Evolutionary conservation across 371 early-diverging fungal species (phyloP).

Genomic region (Zopfochytrium polystomum): DNA sequence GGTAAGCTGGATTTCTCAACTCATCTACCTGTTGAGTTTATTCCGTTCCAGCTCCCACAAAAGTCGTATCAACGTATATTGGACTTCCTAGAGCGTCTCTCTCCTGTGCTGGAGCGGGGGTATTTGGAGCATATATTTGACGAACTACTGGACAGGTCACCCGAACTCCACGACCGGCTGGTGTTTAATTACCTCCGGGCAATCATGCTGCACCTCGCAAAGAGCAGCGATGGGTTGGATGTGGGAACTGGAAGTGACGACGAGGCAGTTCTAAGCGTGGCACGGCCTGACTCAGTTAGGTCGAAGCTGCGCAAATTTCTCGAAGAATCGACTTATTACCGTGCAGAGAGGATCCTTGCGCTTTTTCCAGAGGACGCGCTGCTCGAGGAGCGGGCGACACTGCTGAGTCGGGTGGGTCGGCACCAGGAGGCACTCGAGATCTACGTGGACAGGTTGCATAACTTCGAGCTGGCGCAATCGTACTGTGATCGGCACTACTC

Average conservation of each 20-base stretch:
- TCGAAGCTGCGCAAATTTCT: constrained; percentile 53
- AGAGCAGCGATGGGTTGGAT: neutral
- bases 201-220: constrained; percentile 32
- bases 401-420: constrained; percentile 77
- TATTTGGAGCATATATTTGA: constrained; percentile 79
- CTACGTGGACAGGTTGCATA: constrained; percentile 72
- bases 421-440: constrained; percentile 84
- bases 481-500: constrained; percentile 71
- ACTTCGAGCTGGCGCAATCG: constrained; percentile 75
- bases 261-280: neutral
- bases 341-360: constrained; percentile 71
- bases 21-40: neutral
- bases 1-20: constrained; percentile 19
- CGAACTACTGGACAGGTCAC: constrained; percentile 61
- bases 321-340: constrained; percentile 64
- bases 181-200: constrained; percentile 67
- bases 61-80: constrained; percentile 29
- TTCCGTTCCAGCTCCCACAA: constrained; percentile 8
- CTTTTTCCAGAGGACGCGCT: constrained; percentile 71
- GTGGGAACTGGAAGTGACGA: neutral
- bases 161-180: constrained; percentile 78
- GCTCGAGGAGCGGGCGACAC: constrained; percentile 77
- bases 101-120: constrained; percentile 56
- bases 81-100: constrained; percentile 25
- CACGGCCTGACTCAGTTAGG: neutral